Percentiles rank a stretch among this genome's conserved stretches.
Evolutionary conservation across 192 early-diverging fungal species (phyloP).

Genomic region (Spizellomyces sp.): DNA sequence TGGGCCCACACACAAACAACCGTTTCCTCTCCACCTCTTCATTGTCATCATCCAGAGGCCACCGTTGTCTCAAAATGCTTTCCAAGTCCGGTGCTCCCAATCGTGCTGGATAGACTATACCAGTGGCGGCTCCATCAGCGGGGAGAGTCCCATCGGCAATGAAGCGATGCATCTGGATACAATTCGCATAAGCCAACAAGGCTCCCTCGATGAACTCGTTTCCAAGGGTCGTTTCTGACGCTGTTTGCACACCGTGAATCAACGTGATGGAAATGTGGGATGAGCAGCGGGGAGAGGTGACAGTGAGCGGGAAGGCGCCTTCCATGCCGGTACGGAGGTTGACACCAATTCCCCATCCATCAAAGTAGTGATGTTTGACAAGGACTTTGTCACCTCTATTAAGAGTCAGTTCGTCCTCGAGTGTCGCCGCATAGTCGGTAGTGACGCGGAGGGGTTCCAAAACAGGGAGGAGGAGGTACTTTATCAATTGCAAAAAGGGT

Average conservation of each 20-base stretch:
- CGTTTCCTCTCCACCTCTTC: background rate
- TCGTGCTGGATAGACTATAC: constrained; percentile 1
- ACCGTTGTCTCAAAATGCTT: constrained; percentile 8
- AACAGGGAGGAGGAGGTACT: constrained; percentile 42
- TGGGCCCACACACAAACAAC: constrained; percentile 33
- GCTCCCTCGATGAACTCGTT: constrained; percentile 36
- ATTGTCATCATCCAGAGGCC: constrained; percentile 9
- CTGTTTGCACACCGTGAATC: constrained; percentile 27
- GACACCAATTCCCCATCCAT: constrained; percentile 44
- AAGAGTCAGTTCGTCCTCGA: constrained; percentile 40
- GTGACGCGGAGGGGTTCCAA: constrained; percentile 31
- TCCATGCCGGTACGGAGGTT: constrained; percentile 35
- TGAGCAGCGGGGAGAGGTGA: constrained; percentile 24
- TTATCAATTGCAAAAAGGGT: constrained; percentile 34
- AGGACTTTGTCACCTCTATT: constrained; percentile 35
- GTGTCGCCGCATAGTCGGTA: constrained; percentile 22
- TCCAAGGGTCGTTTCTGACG: constrained; percentile 22
- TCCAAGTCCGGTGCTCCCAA: constrained; percentile 18
- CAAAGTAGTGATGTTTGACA: constrained; percentile 37
- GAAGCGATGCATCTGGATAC: constrained; percentile 33
- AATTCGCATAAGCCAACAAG: constrained; percentile 37
- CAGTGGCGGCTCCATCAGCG: constrained; percentile 6
- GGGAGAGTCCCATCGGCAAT: constrained; percentile 19
- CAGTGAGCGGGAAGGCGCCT: constrained; percentile 46
- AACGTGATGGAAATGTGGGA: constrained; percentile 27